A percentile compares a stretch with the other conserved stretches of the same genome.
Evolutionary conservation across 306 rosid genomes (phyloP).

Genomic region (Biancaea sappan): DNA sequence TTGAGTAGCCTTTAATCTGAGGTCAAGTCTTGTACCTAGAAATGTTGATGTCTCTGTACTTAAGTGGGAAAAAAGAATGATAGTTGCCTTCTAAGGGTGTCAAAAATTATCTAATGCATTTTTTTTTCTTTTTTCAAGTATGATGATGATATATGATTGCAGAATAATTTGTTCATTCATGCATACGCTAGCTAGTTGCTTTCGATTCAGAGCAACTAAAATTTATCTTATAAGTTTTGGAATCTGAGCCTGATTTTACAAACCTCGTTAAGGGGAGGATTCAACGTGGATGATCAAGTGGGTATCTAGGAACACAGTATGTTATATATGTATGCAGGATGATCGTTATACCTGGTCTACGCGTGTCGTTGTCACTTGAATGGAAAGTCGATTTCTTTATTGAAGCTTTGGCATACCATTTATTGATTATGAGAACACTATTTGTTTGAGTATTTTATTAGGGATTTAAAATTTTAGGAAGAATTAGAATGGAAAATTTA

Average conservation of each 20-base stretch:
- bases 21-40: conserved; percentile 21
- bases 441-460: too few relatives aligned
- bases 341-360: too few relatives aligned
- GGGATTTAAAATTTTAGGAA: too few relatives aligned
- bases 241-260: not conserved
- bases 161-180: not conserved
- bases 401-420: too few relatives aligned
- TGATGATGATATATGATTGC: not conserved
- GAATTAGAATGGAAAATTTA: too few relatives aligned
- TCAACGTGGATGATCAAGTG: not conserved
- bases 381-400: not conserved
- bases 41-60: conserved; percentile 27
- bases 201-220: not conserved
- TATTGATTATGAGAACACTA: too few relatives aligned
- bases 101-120: not conserved
- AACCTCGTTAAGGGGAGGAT: not conserved
- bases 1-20: conserved; percentile 20
- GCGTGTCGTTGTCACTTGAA: not conserved
- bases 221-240: not conserved
- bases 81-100: conserved; percentile 21
- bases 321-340: too few relatives aligned
- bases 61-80: not conserved
- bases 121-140: too few relatives aligned
- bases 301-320: not conserved
- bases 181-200: not conserved